Base-by-base conservation (phyloP, 2,329 filamentous ascomycete species). In the Sclerotinia spermophila region DNA sequence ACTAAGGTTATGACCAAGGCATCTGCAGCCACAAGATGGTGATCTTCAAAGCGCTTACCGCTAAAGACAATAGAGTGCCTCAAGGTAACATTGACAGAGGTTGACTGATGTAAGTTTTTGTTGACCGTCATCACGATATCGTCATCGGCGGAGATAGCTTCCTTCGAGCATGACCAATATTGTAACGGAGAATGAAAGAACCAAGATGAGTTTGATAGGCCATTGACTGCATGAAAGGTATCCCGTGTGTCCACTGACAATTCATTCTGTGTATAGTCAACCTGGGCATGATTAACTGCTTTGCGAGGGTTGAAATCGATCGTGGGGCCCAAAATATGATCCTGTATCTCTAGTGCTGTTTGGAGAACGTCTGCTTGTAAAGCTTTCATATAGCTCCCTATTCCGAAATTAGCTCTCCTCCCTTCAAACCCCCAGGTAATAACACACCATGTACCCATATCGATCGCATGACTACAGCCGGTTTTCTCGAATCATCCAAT, bases 161-260 rank as follows among this genome's bases (percentile, higher is more conserved):
- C 83, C 8, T 82, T 77, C n/a, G 84, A 91, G 78, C 89, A 91
- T 72, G 88, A 86, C 92, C 92, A 95, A 79, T 94, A 94, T 79
- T 93, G 89, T 68, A 95, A 81, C 1, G 92, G 92, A n/a, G 92
- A 94, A 76, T 94, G 91, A 77, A 92, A 92, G 75, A 92, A 92
- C 91, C 91, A 93, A 5, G 88, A 88, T 75, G 88, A 82, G 74
- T 88, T 86, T 5, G 84, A 87, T 45, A 88, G 79, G 21, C 87
- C 87, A 76, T 90, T 89, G 74, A 84, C 82, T 67, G 87, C 84
- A 76, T 90, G 88, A 38, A 87, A 82, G 13, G 83, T 79, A 76
- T 90, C 85, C 42, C 87, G 84, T 45, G 81, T 72, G 19, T 77
- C 74, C 3, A 71, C 74, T n/a, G 78, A 78, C 73, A 79, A 76